phyloP scores from a whole-genome alignment of 305 asterid species.

The Plantago coronopus region DNA sequence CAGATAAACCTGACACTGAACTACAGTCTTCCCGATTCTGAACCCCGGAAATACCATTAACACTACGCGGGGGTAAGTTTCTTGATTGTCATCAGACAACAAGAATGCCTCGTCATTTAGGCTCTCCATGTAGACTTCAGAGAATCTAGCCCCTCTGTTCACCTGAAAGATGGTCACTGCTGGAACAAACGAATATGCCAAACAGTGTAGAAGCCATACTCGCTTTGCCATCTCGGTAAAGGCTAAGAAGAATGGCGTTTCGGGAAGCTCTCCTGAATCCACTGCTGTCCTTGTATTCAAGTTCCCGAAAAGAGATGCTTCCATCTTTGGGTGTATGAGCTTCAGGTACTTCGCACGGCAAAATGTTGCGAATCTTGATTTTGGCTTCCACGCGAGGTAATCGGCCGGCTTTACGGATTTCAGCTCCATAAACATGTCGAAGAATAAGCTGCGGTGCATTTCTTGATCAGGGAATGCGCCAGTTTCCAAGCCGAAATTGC shows the following conservation, averaged over 20 bases:
- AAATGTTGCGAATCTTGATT: constrained; percentile 57
- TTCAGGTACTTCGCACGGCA: constrained; percentile 49
- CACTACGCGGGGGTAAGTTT: constrained; percentile 50
- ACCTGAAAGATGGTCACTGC: constrained; percentile 53
- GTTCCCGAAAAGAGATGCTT: constrained; percentile 54
- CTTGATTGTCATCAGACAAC: constrained; percentile 23
- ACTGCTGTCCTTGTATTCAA: constrained; percentile 43
- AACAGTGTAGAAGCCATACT: constrained; percentile 75
- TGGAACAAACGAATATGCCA: constrained; percentile 58
- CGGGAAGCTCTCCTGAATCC: constrained; percentile 52
- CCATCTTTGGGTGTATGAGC: constrained; percentile 67
- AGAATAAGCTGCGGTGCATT: constrained; percentile 26
- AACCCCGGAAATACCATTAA: constrained; percentile 71
- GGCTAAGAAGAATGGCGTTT: constrained; percentile 46
- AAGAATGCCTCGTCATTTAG: constrained; percentile 61
- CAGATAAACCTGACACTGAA: constrained; percentile 68
- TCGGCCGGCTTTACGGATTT: constrained; percentile 46
- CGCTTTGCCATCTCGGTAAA: constrained; percentile 75
- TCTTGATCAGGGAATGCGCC: constrained; percentile 24
- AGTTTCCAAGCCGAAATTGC: constrained; percentile 36
- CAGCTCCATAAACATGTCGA: constrained; percentile 50
- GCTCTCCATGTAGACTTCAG: constrained; percentile 79
- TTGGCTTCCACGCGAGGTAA: constrained; percentile 70
- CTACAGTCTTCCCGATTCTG: constrained; percentile 45
- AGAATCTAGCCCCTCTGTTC: constrained; percentile 43